Percentiles rank a stretch among this genome's conserved stretches.
Evolutionary conservation across 1,139 yeast species (phyloP).

Genomic region (Sugiyamaella pinicola): DNA sequence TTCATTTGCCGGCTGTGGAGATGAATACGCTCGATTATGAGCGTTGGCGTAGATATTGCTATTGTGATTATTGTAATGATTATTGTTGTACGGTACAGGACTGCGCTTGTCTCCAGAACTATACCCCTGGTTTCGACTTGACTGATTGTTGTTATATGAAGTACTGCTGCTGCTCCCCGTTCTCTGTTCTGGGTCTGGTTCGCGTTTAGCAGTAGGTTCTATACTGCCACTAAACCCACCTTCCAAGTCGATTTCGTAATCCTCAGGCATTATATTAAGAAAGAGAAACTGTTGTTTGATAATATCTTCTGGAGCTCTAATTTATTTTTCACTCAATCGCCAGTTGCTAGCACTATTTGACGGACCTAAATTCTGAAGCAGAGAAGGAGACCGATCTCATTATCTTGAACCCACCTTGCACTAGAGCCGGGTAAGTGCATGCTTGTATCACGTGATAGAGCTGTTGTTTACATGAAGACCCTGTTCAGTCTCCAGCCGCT

Average conservation of each 20-base stretch:
- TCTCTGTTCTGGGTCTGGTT: neutral
- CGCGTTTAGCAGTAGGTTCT: conserved; percentile 3
- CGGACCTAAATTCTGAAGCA: too few relatives aligned
- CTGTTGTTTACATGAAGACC: too few relatives aligned
- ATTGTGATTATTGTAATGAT: neutral
- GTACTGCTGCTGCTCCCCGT: neutral
- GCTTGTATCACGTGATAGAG: too few relatives aligned
- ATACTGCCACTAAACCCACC: conserved; percentile 16
- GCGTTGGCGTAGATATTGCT: neutral
- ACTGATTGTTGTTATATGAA: neutral
- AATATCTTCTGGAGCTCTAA: too few relatives aligned
- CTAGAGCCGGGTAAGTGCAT: neutral
- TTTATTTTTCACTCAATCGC: too few relatives aligned
- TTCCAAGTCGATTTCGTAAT: conserved; percentile 16
- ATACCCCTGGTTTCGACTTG: neutral
- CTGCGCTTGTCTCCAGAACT: conserved; percentile 1
- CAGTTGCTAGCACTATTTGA: too few relatives aligned
- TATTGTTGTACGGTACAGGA: conserved; percentile 6
- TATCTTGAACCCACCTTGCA: too few relatives aligned
- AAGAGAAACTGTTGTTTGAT: too few relatives aligned
- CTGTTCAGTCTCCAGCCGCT: too few relatives aligned
- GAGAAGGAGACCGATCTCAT: too few relatives aligned
- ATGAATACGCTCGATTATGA: conserved; percentile 4
- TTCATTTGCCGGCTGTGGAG: conserved; percentile 4
- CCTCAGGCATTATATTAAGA: conserved; percentile 11